Evolutionary conservation across 1,284 basidiomycete species (phyloP).

Genomic region (Wallemia ichthyophaga): DNA sequence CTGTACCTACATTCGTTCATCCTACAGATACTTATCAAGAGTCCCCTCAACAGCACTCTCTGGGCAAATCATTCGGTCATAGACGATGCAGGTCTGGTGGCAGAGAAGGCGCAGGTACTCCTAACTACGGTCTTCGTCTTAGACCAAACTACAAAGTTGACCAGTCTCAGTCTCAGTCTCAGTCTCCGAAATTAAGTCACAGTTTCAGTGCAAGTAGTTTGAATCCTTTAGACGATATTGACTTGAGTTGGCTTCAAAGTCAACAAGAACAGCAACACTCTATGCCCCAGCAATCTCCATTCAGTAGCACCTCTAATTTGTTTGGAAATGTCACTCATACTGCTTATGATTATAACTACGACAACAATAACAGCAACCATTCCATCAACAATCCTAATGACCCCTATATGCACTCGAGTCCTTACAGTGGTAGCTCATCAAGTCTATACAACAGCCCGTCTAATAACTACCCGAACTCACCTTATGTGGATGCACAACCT

Average conservation of each 20-base stretch:
- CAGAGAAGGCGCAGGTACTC: not conserved
- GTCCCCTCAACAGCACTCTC: not conserved
- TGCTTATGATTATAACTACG: not conserved
- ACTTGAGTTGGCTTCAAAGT: not conserved
- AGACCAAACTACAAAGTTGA: not conserved
- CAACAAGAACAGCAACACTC: not conserved
- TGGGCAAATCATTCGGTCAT: not conserved
- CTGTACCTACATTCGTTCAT: not conserved
- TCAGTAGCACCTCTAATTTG: not conserved
- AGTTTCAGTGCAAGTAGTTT: no score
- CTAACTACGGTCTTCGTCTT: not conserved
- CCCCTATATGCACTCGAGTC: not conserved
- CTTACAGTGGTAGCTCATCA: not conserved
- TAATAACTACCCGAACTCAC: not conserved
- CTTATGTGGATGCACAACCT: not conserved
- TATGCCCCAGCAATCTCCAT: not conserved
- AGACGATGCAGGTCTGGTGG: not conserved
- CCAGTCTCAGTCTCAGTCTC: not conserved
- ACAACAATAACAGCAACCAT: no score
- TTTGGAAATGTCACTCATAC: not conserved
- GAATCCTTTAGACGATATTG: not conserved
- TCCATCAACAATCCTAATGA: no score
- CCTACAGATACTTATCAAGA: not conserved
- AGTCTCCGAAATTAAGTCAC: no score
- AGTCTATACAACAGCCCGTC: not conserved